A percentile compares a stretch with the other conserved stretches of the same genome.
Evolutionary conservation across 2,329 filamentous ascomycete genomes (phyloP).

Genomic region (Fusarium anthophilum): DNA sequence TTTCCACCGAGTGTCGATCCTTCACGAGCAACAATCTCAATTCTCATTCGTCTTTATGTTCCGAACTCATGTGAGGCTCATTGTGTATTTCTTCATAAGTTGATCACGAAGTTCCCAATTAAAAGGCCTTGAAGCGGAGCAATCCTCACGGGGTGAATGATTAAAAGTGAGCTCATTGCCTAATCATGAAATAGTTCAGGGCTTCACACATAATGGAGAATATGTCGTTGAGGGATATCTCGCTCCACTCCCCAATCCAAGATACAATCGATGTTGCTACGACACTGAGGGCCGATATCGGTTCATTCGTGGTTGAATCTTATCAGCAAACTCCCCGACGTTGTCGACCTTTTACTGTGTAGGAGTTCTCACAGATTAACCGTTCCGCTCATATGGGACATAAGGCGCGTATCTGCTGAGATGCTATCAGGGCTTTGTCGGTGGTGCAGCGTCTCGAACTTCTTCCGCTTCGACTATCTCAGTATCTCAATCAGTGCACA

Average conservation of each 20-base stretch:
- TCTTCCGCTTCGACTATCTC: neutral
- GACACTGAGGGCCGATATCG: neutral
- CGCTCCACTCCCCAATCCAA: neutral
- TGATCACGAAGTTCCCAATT: neutral
- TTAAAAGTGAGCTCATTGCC: neutral
- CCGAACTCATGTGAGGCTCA: too few species aligned
- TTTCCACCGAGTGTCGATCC: constrained; percentile 11
- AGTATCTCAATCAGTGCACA: neutral
- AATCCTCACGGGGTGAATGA: too few species aligned
- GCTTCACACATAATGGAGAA: neutral
- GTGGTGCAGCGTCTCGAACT: neutral
- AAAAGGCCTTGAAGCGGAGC: neutral
- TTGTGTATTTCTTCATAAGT: neutral
- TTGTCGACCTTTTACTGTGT: neutral
- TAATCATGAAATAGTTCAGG: neutral
- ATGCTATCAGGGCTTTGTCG: neutral
- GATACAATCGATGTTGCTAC: neutral
- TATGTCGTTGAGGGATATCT: neutral
- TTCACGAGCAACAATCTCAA: constrained; percentile 9
- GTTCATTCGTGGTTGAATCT: neutral
- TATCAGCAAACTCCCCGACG: neutral
- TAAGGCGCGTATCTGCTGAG: neutral
- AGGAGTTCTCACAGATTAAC: neutral
- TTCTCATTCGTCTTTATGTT: neutral
- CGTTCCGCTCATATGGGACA: neutral